Evolutionary conservation across 768 basidiomycete species (phyloP), one percentile per base, ranked within the genome.

Genomic region (Cystobasidium ongulense): DNA sequence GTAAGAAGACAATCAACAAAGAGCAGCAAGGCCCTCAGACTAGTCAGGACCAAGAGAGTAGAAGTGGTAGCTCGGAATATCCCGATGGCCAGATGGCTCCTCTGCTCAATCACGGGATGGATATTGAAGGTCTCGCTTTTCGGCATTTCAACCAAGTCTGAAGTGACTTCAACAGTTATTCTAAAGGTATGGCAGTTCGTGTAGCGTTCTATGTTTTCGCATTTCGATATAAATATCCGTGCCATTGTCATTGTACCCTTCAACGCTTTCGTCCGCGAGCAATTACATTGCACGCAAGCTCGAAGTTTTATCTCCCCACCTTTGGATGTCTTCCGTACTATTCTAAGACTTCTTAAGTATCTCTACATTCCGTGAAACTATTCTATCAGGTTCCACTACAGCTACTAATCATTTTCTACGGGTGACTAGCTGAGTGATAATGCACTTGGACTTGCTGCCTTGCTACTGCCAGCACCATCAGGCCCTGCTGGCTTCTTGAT

Each of bases 1-100:
- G 68, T 27, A 71, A 71, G 68, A 71, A 71, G 54, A 71, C 68
- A 11, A 5, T 71, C 7, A 11, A 33, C 17, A 71, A 71, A 38
- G 52, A 68, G 43, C 25, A 52, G 62, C 57, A 33, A 33, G 25
- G n/a, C 46, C 46, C 7, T 3, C 15, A n/a, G 39, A 74, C 74
- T 21, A 3, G 15, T 5, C 36, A 39, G 10, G 43, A 64, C 3
- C 63, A 64, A 13, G 38, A 27, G 23, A 46, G 65, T 31, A 46
- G 39, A 25, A 41, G 31, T 52, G 65, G 43, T 15, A 67, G 65
- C 50, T 53, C 65, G 18, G 50, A 52, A 11, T 21, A 35, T 31
- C 38, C 21, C 7, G 23, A 41, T 53, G 29, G 31, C 4, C 41
- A 50, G n/a, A 4, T 64, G 27, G 10, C 31, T 41, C 33, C 39